Evolutionary conservation across 2,329 filamentous ascomycete species (phyloP), one percentile per base, ranked within the genome.

Genomic region (Cladophialophora bantiana): DNA sequence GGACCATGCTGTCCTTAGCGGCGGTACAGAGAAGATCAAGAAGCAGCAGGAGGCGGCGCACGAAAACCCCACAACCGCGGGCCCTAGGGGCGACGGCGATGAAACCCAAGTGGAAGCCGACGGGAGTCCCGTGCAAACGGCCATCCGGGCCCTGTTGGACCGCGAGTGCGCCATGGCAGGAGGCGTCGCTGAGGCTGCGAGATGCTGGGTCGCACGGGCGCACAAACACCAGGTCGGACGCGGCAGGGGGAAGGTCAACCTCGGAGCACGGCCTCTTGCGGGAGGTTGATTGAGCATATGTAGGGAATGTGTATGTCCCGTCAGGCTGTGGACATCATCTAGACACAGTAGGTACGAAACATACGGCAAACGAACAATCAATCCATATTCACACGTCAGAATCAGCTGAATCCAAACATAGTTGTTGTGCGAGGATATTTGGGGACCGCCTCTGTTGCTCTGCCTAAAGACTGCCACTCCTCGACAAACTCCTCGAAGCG

Each of bases 141-240:
- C 84, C 70, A 86, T 90, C 7, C 79, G 82, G 66, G 85, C 86
- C 70, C 77, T 96, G 59, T 83, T 92, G 56, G 86, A 87, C 63
- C 77, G 80, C 45, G 85, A 87, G 68, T 82, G 80, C 69, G 62
- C 54, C 52, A 78, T 80, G 72, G 80, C 82, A 59, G 81, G 79
- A 9, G 79, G 80, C 5, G 68, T 86, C 52, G 74, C 77, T 15
- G 73, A 72, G 40, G 79, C 85, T 18, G 82, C 80, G 48, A 75
- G 68, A 65, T 79, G 81, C 50, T 88, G 86, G 86, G 77, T 86
- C 67, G 80, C 81, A 62, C 80, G 84, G 59, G 83, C 83, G 2
- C 79, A 79, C 68, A 79, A 78, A 54, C 74, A 87, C 66, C 78
- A 80, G 68, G 78, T 77, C 61, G 83, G 81, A 18, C 78, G 79